Conservation (phyloP, 768 basidiomycete genomes). For the Suillus decipiens region DNA sequence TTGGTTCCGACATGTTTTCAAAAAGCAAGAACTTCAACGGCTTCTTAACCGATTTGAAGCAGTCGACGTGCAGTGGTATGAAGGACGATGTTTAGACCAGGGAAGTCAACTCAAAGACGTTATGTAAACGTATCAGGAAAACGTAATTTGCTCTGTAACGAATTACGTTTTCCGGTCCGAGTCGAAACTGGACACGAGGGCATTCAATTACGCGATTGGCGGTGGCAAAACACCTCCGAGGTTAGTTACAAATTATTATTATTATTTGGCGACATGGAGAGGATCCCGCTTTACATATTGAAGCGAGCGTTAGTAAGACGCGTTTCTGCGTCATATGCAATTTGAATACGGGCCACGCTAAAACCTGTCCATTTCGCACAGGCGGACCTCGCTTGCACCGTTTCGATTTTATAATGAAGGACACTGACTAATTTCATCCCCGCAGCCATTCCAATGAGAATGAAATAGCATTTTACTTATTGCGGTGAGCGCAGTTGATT, state of each 20-base stretch:
- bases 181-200: not conserved
- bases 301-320: not conserved
- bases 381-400: too few species aligned
- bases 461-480: not conserved
- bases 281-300: not conserved
- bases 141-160: too few species aligned
- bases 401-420: not conserved
- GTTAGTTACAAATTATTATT: not conserved
- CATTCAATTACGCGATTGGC: not conserved
- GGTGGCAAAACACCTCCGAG: not conserved
- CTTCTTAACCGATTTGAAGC: too few species aligned
- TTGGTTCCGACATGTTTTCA: not conserved
- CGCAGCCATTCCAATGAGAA: not conserved
- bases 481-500: not conserved
- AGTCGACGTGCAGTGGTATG: not conserved
- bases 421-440: too few species aligned
- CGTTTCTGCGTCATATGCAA: not conserved
- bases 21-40: not conserved
- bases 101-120: not conserved
- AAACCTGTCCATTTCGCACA: too few species aligned
- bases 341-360: not conserved
- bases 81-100: not conserved
- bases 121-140: too few species aligned
- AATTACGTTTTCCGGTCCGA: too few species aligned
- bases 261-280: too few species aligned